Conservation (phyloP, 768 basidiomycete species). For the Cystofilobasidium macerans region DNA sequence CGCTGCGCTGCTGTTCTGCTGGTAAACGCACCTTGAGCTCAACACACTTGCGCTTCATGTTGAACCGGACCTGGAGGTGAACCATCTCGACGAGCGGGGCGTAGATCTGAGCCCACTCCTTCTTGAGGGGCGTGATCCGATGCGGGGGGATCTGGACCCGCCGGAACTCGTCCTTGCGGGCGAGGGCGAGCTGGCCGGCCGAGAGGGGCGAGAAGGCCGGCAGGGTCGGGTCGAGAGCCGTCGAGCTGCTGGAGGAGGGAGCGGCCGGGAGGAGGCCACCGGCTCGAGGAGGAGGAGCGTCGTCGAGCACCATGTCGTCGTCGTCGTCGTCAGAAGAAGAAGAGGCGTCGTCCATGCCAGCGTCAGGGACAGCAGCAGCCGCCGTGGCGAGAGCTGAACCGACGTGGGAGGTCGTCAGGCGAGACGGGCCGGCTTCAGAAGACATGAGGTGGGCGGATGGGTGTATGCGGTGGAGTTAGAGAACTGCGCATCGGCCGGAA, state of each 20-base stretch:
- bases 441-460: not conserved
- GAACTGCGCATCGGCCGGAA: too few relatives aligned
- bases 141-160: slow-evolving; percentile 88
- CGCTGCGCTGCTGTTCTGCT: too few relatives aligned
- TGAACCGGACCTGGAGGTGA: slow-evolving; percentile 94
- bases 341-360: not conserved
- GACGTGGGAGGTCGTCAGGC: not conserved
- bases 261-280: slow-evolving; percentile 7
- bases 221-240: slow-evolving; percentile 23
- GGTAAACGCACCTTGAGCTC: slow-evolving; percentile 86
- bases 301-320: slow-evolving; percentile 22
- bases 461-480: not conserved
- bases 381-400: not conserved
- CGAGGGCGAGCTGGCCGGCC: slow-evolving; percentile 34
- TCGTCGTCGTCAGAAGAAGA: slow-evolving; percentile 18
- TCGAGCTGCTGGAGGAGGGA: not conserved
- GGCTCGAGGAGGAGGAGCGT: not conserved
- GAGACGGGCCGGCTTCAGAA: not conserved
- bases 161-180: slow-evolving; percentile 51
- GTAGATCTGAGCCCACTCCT: slow-evolving; percentile 91
- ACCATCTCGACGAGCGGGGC: slow-evolving; percentile 89
- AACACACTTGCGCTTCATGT: slow-evolving; percentile 73
- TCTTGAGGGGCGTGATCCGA: slow-evolving; percentile 92
- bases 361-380: too few relatives aligned
- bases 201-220: slow-evolving; percentile 22